A percentile compares a stretch with the other conserved stretches of the same genome.
Conservation (phyloP, 805 yeast species). For the Kuraishia piskuri region DNA sequence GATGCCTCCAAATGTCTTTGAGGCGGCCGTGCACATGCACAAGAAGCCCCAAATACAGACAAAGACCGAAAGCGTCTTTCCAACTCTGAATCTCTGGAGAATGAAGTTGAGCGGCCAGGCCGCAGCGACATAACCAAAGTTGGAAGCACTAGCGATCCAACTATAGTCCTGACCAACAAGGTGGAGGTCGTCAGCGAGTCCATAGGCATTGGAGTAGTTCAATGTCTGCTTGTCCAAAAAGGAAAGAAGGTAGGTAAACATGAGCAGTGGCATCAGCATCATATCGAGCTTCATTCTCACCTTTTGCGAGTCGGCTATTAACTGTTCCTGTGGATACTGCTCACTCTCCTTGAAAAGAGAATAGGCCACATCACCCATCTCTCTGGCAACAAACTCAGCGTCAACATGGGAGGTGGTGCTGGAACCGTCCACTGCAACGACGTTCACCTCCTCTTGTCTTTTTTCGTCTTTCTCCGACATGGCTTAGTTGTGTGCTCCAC, state of each 20-base stretch:
- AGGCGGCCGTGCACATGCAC: slow-evolving; percentile 38
- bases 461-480: background rate
- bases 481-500: too few relatives aligned
- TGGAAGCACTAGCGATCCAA: slow-evolving; percentile 27
- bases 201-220: slow-evolving; percentile 46
- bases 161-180: slow-evolving; percentile 32
- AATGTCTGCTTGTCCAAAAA: slow-evolving; percentile 53
- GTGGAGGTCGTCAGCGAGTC: slow-evolving; percentile 32
- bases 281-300: slow-evolving; percentile 37
- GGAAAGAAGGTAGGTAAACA: slow-evolving; percentile 40
- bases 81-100: slow-evolving; percentile 50
- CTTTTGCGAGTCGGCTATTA: slow-evolving; percentile 3
- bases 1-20: slow-evolving; percentile 33
- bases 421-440: background rate
- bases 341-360: slow-evolving; percentile 3
- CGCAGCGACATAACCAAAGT: slow-evolving; percentile 52
- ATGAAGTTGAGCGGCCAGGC: slow-evolving; percentile 38
- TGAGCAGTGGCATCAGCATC: slow-evolving; percentile 40
- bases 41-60: slow-evolving; percentile 62
- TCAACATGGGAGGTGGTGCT: background rate
- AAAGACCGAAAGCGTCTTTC: slow-evolving; percentile 37
- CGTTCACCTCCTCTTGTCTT: background rate
- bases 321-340: slow-evolving; percentile 4
- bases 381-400: background rate
- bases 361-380: background rate